phyloP scores from a whole-genome alignment of 768 basidiomycete species.

The Megacollybia marginata region DNA sequence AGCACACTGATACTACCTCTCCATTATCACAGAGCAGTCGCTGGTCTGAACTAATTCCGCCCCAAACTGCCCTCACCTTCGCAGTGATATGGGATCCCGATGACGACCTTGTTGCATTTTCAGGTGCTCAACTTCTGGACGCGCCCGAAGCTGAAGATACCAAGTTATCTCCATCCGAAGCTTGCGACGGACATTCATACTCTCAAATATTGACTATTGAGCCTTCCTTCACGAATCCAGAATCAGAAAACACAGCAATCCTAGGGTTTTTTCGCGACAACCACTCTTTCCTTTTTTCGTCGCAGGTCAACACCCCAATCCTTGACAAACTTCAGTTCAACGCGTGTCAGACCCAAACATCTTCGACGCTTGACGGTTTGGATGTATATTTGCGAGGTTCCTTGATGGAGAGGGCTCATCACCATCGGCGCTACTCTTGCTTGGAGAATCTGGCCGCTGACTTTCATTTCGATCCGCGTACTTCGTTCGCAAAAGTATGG shows the following conservation, averaged over 20 bases:
- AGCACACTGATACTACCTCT: background rate
- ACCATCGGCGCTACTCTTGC: background rate
- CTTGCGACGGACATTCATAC: slow-evolving; percentile 14
- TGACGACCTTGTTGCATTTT: slow-evolving; percentile 51
- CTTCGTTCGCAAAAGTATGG: background rate
- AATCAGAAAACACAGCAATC: slow-evolving; percentile 16
- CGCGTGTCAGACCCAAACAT: slow-evolving; percentile 22
- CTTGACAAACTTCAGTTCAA: background rate
- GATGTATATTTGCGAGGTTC: slow-evolving; percentile 29
- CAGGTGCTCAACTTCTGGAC: slow-evolving; percentile 38
- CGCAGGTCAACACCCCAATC: background rate
- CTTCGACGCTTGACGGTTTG: slow-evolving; percentile 29
- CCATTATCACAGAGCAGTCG: background rate
- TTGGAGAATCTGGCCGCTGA: background rate
- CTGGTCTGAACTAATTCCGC: slow-evolving; percentile 54
- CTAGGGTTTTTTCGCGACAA: slow-evolving; percentile 21
- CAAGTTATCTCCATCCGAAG: slow-evolving; percentile 17
- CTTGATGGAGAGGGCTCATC: slow-evolving; percentile 9
- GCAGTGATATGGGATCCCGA: slow-evolving; percentile 54
- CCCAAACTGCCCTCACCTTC: slow-evolving; percentile 49
- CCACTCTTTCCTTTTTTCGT: slow-evolving; percentile 6
- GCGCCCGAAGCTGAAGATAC: slow-evolving; percentile 5
- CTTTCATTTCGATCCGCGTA: background rate
- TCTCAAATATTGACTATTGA: slow-evolving; percentile 20
- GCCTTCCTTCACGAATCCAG: slow-evolving; percentile 9